Base-by-base conservation (phyloP, 2,329 filamentous ascomycete species). In the Trichoderma lentiforme region DNA sequence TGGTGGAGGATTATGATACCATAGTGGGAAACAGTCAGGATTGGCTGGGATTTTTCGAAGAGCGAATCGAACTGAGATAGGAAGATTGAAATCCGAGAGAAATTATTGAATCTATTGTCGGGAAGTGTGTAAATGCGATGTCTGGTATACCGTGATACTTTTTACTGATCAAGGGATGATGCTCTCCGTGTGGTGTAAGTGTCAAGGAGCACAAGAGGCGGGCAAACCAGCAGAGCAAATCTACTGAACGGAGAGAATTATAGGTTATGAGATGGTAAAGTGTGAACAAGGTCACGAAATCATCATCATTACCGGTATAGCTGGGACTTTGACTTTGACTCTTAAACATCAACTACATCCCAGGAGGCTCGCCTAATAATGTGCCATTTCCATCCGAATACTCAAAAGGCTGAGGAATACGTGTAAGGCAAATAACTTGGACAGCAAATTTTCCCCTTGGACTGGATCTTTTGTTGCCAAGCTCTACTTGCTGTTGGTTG, bases 1-100 rank as follows among this genome's bases (percentile, higher is more conserved):
- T n/a, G 28, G 21, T 30, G 30, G 30, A 62, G 39, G 30, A 62
- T 28, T 47, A 70, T 70, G 66, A 70, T 70, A 70, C 66, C 66
- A 70, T 57, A 61, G 65, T 43, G n/a, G 66, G 66, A 62, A 30
- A 51, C 15, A 28, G 36, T n/a, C 34, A 32, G 21, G 24, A 53
- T n/a, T 28, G 51, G 6, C 47, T 21, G 39, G 18, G 36, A 61
- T 21, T 36, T 51, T 36, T 51, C 21, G 7, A 26, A 8, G 26
- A 14, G 28, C n/a, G 34, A 53, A 15, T 43, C 11, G 24, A 2
- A 43, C n/a, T 28, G 14, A 30, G 60, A 43, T 62, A 15, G n/a
- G n/a, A 26, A 24, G 12, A 26, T 15, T 24, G 24, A 2, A 9
- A 21, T 36, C 15, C 12, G 47, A 24, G 47, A 53, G 21, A 53